Conservation (phyloP, 208 protist genomes). For the Trypanosoma cruzi region DNA sequence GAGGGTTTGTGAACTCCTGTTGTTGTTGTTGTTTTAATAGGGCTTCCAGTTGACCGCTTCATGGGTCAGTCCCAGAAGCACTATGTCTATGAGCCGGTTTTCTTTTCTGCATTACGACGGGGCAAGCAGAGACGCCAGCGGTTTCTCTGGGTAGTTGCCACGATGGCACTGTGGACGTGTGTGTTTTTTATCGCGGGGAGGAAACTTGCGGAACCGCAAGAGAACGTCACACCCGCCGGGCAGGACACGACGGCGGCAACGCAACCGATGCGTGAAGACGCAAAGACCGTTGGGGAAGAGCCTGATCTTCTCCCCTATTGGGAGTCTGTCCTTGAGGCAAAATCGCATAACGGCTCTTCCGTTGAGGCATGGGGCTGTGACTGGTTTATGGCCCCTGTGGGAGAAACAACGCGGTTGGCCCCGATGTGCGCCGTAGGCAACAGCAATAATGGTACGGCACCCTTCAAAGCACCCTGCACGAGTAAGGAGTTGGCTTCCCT, state of each 20-base stretch:
- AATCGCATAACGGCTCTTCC: background rate
- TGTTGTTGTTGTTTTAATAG: too few relatives aligned
- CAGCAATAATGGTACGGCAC: background rate
- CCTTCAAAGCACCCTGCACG: conserved; percentile 3
- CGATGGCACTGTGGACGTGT: background rate
- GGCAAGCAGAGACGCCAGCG: background rate
- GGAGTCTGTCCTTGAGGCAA: background rate
- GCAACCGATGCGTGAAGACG: background rate
- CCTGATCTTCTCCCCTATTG: conserved; percentile 11
- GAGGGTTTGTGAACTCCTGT: too few relatives aligned
- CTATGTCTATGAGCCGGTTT: too few relatives aligned
- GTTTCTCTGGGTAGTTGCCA: background rate
- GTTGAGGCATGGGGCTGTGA: background rate
- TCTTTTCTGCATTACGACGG: background rate
- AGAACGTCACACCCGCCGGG: background rate
- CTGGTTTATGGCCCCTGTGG: background rate
- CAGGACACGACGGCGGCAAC: background rate
- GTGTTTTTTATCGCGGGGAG: background rate
- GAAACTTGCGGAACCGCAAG: background rate
- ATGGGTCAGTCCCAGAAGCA: background rate
- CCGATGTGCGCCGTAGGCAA: conserved; percentile 9
- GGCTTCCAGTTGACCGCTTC: background rate
- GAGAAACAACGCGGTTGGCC: conserved; percentile 3
- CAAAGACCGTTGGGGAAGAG: background rate
- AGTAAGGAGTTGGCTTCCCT: background rate